Conservation (phyloP, 768 basidiomycete species). For the Boletus speciosus region DNA sequence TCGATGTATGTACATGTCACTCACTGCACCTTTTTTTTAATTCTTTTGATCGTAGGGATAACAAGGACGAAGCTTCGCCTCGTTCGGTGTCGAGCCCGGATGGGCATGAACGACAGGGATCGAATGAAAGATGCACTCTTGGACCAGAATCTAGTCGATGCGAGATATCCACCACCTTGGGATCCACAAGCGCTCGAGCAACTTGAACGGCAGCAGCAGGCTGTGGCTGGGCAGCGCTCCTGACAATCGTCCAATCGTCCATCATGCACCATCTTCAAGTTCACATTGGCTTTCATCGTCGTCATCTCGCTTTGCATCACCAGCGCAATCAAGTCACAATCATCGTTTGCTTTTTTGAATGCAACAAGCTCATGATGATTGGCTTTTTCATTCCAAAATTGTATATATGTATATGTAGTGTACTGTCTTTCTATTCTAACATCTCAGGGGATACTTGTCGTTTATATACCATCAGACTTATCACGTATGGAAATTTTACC, state of each 20-base stretch:
- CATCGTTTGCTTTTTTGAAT: background rate
- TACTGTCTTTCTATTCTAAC: background rate
- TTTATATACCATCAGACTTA: conserved; percentile 15
- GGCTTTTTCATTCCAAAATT: background rate
- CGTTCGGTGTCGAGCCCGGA: conserved; percentile 71
- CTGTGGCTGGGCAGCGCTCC: conserved; percentile 7
- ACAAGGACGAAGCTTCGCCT: conserved; percentile 81
- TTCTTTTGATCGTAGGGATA: conserved; percentile 53
- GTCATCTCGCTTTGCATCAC: background rate
- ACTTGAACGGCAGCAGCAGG: conserved; percentile 27
- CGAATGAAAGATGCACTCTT: conserved; percentile 72
- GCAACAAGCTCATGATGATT: background rate
- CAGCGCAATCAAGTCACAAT: background rate
- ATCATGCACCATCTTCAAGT: background rate
- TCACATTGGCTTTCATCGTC: background rate
- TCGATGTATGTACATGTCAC: background rate
- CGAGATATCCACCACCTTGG: conserved; percentile 69
- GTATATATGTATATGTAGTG: background rate
- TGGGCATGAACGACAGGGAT: conserved; percentile 72
- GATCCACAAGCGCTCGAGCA: conserved; percentile 44
- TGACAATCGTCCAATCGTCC: conserved; percentile 1
- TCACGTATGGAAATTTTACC: conserved; percentile 1
- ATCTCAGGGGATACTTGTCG: conserved; percentile 8
- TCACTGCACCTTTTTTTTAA: background rate
- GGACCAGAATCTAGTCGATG: conserved; percentile 76